phyloP scores from a whole-genome alignment of 768 basidiomycete species.

The Russula lepida region DNA sequence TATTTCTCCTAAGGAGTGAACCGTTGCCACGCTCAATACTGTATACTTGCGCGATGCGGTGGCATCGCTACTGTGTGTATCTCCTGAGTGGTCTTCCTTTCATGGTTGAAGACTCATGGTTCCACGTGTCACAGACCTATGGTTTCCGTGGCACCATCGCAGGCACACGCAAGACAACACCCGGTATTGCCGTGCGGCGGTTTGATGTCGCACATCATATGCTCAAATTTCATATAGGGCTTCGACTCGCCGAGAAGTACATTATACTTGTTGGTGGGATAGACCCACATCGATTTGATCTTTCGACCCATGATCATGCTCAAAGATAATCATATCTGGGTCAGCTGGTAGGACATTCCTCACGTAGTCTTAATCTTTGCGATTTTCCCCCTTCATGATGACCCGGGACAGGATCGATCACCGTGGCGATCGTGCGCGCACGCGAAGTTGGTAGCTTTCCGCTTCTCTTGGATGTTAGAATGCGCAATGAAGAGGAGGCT shows the following conservation, averaged over 20 bases:
- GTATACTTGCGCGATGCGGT: conserved; percentile 89
- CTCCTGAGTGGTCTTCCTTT: neutral
- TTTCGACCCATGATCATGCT: conserved; percentile 99
- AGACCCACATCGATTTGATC: conserved; percentile 89
- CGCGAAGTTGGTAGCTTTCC: conserved; percentile 87
- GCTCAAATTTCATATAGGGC: conserved; percentile 62
- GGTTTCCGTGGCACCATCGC: conserved; percentile 39
- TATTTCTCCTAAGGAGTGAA: too few species aligned
- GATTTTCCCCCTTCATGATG: conserved; percentile 33
- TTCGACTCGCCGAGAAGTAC: conserved; percentile 96
- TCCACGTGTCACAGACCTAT: conserved; percentile 35
- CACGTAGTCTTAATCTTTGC: neutral
- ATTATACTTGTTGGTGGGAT: conserved; percentile 97
- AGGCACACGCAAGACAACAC: neutral
- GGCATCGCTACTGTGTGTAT: conserved; percentile 92
- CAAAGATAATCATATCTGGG: conserved; percentile 99
- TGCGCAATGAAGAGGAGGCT: conserved; percentile 79
- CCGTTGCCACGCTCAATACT: too few species aligned
- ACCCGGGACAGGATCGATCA: neutral
- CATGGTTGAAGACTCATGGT: neutral
- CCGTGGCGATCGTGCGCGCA: conserved; percentile 31
- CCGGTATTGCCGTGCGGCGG: neutral
- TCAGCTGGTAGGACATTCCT: conserved; percentile 59
- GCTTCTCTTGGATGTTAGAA: conserved; percentile 83
- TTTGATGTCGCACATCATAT: neutral